Base-by-base conservation (phyloP, 176 grass and related monocot genomes). In the Eleusine indica region DNA sequence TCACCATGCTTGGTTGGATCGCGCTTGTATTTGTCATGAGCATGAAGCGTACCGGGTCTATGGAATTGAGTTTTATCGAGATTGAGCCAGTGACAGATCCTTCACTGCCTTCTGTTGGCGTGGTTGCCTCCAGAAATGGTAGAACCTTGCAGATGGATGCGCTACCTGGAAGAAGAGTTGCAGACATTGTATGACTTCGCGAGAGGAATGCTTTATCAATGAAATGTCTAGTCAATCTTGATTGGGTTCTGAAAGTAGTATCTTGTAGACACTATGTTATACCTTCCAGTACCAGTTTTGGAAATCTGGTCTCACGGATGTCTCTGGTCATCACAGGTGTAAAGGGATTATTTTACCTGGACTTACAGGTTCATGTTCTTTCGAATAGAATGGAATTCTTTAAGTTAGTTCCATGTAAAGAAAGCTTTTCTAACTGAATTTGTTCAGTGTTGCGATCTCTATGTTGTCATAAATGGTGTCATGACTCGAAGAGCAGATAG, bases 1-100 rank as follows among this genome's bases (percentile, higher is more conserved):
- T 99, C 82, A 94, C 89, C 13, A 92, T 96, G 88, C 75, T 96
- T 1, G 97, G 97, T 2, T 99, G 97, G 93, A 88, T 92, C 32
- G 82, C 83, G 18, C 88, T 99, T 77, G 77, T 96, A 6, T 96
- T 99, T n/a, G 44, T 94, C 28, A 65, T 89, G 76, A 99, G 97
- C 88, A 89, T 96, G 77, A 99, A 96, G 91, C 89, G 87, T 4
- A 96, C 77, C 6, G 91, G 91, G 5, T 85, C 88, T 64, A 37
- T 94, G 52, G 91, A 96, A 6, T 81, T 99, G 51, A 78, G 86
- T 15, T 96, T 96, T 76, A 94, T 99, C 38, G 86, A 96, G 80
- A 96, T 99, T 3, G 97, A 99, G 63, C 86, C 86, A 12, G 89
- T 99, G 74, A 38, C 84, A 2, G 91, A 91, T 71, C 76, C 89